Evolutionary conservation across 257 asterid genomes (phyloP), one percentile per base, ranked within the genome.

Genomic region (Striga asiatica): DNA sequence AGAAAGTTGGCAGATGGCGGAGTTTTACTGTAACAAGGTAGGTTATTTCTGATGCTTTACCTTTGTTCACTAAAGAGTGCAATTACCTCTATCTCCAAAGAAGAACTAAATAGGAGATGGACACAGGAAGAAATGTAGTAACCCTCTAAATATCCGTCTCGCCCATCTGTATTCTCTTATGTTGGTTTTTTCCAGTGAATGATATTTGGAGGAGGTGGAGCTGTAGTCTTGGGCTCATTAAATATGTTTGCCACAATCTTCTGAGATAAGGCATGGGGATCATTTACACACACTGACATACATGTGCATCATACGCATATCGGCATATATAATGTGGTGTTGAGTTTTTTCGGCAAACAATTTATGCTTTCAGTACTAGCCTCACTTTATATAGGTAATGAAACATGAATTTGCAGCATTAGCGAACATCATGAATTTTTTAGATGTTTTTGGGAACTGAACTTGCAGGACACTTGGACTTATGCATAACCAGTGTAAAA

Each of bases 1-100:
- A 76, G 99, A 92, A 71, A 84, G 91, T 73, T 92, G 99, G 99
- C 97, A 88, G 70, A 88, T 81, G 94, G 99, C 99, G 38, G 99
- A 92, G 72, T 92, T 92, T 65, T 92, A 82, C 43, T 74, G 76
- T 68, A 92, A 92, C 69, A 92, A 92, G 97, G 99, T 88, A 65
- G n/a, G 32, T n/a, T n/a, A 18, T 5, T 54, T 61, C 45, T 50
- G 31, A 49, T 37, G 39, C 37, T 37, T 37, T 14, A 14, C 65
- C 17, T 42, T 38, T n/a, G 34, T 12, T 25, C 56, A n/a, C 35
- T 37, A 39, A 34, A 27, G 43, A 34, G 22, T 24, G 55, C 57
- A 21, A n/a, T 34, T 4, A 13, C 24, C 32, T 29, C 51, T 48
- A 27, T 14, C 14, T 6, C 55, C 14, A 3, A 23, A 39, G 34